Base-by-base conservation (phyloP, 208 protist genomes). In the Acanthamoeba royreba region DNA sequence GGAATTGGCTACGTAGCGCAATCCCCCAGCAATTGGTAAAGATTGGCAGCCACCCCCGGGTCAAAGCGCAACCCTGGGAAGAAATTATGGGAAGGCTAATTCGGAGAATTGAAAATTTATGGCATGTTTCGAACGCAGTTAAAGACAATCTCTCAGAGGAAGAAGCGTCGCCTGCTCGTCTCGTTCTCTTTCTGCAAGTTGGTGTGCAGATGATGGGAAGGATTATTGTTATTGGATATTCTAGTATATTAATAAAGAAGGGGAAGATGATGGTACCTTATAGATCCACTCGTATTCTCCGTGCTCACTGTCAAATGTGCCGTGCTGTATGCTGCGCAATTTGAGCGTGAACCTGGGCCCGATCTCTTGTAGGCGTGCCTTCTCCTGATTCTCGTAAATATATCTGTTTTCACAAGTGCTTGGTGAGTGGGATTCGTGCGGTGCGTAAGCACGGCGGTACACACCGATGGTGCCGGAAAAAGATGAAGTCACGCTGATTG, bases 401-500 rank as follows among this genome's bases (percentile, higher is more conserved):
- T 98, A 98, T 46, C 96, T 96, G 81, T 33, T n/a, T n/a, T n/a
- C n/a, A n/a, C n/a, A n/a, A n/a, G n/a, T n/a, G n/a, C n/a, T n/a
- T n/a, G n/a, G n/a, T n/a, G n/a, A n/a, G n/a, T n/a, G n/a, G n/a
- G n/a, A n/a, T n/a, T 42, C 25, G 17, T 81, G 15, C 15, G 38
- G 88, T 58, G 49, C 47, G 38, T 38, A 91, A 66, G 33, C 17
- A 77, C 8, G 58, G n/a, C 11, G 15, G 33, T 9, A 31, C 8
- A 46, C 22, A 97, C 92, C 97, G 69, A 94, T 99, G 98, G 43
- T 98, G 97, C 25, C 98, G 89, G 95, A 98, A 98, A 91, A 99
- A 99, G 45, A 99, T 98, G 69, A 98, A 99, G 95, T 99, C 98
- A 83, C 98, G 93, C 93, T 98, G 98, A 74, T 98, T 98, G 88